Base-by-base conservation (phyloP, 2,329 filamentous ascomycete genomes). In the Bertia moriformis region DNA sequence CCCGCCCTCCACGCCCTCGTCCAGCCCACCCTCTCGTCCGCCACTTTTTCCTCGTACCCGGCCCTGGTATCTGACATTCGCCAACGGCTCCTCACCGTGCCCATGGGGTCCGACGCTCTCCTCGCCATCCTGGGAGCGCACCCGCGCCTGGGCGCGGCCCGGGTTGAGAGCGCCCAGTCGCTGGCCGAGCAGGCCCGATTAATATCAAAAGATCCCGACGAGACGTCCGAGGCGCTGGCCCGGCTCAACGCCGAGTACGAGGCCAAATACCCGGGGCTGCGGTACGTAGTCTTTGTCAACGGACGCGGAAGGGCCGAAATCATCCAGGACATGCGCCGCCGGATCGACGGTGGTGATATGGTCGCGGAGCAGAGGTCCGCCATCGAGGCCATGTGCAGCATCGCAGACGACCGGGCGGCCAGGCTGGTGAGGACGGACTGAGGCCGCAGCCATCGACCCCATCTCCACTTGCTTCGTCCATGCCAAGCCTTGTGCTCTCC, bases 231-330 rank as follows among this genome's bases (percentile, higher is more conserved):
- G 42, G 58, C 63, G 49, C 58, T 94, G 43, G 66, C 62, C 4
- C 53, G 51, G 19, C 58, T 94, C 49, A 95, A 95, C 53, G 59
- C 58, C 10, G 73, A 83, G 57, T 95, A 94, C 53, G 88, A 94
- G 57, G 63, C 62, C n/a, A 67, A 50, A 41, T 94, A 89, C 56
- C 85, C 86, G 0, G 85, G 88, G 0, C 56, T 95, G 53, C 69
- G 81, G 58, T 95, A 93, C 63, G 85, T 94, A 52, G 83, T 89
- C 14, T 95, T 94, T 55, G 89, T 95, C 41, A 88, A 93, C 54
- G 86, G 85, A 1, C 71, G 88, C 37, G 69, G 73, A 30, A 67
- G 86, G 41, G 67, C 71, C 2, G 71, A 73, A 44, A 80, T 95
- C 40, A 85, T 94, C 79, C 66, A 73, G 44, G 78, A 94, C 50